Evolutionary conservation across 2,329 filamentous ascomycete species (phyloP).

Genomic region (Trichoderma sp.): DNA sequence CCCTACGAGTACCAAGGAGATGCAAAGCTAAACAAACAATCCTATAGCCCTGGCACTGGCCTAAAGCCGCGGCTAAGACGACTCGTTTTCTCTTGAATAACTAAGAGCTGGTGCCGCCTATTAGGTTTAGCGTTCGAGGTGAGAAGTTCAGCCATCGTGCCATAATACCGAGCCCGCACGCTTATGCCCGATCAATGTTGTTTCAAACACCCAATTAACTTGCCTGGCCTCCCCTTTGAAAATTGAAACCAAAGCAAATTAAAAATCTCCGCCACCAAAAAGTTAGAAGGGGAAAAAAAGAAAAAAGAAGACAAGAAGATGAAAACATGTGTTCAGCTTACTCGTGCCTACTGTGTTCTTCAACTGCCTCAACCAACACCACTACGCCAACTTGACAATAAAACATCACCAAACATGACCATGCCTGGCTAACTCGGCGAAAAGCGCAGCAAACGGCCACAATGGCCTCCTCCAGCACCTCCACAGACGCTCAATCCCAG

Average conservation of each 20-base stretch:
- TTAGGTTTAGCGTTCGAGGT: constrained; percentile 1
- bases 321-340: neutral
- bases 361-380: neutral
- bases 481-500: neutral
- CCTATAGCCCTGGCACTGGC: neutral
- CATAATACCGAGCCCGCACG: constrained; percentile 17
- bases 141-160: neutral
- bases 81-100: neutral
- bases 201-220: neutral
- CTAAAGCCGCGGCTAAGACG: neutral
- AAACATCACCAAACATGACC: neutral
- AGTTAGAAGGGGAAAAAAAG: neutral
- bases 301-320: neutral
- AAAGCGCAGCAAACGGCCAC: neutral
- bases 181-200: constrained; percentile 10
- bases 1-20: neutral
- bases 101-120: neutral
- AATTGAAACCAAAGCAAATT: neutral
- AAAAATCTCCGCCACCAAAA: neutral
- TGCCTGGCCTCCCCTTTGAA: neutral
- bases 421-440: constrained; percentile 10
- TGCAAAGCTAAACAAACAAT: neutral
- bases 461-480: constrained; percentile 7
- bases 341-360: neutral
- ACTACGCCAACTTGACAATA: neutral